Percentiles rank a stretch among this genome's conserved stretches.
Conservation (phyloP, 2,329 filamentous ascomycete species). For the Colletotrichum abscissum region DNA sequence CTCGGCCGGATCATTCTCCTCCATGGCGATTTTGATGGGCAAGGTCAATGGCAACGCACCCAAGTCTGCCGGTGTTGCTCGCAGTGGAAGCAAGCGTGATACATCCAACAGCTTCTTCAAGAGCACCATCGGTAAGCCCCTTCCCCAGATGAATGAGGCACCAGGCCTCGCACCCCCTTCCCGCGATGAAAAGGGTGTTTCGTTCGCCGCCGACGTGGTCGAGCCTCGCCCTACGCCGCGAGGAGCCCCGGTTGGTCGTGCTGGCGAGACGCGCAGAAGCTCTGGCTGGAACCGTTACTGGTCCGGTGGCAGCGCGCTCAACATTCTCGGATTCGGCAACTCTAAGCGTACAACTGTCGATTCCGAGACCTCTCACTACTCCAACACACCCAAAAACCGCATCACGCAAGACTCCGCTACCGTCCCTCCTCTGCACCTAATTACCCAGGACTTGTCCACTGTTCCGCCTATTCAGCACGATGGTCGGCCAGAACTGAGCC, state of each 20-base stretch:
- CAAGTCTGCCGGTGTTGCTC: constrained; percentile 44
- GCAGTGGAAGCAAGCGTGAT: constrained; percentile 62
- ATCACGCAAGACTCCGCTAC: constrained; percentile 75
- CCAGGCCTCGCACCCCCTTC: constrained; percentile 40
- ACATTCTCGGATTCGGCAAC: constrained; percentile 70
- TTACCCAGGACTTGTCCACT: constrained; percentile 74
- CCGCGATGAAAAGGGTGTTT: constrained; percentile 52
- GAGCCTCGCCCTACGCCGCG: constrained; percentile 50
- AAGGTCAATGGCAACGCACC: constrained; percentile 38
- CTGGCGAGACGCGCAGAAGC: constrained; percentile 66
- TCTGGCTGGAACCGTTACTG: constrained; percentile 84
- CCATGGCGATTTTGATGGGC: constrained; percentile 75
- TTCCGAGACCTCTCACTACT: constrained; percentile 70
- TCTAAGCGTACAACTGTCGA: constrained; percentile 61
- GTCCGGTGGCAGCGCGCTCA: constrained; percentile 77
- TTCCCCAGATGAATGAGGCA: constrained; percentile 56
- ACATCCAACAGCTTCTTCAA: constrained; percentile 69
- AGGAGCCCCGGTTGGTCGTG: constrained; percentile 42
- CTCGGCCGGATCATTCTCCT: constrained; percentile 70
- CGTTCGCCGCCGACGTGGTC: constrained; percentile 47
- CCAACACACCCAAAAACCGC: constrained; percentile 52
- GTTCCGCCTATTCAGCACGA: constrained; percentile 76
- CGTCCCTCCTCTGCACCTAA: constrained; percentile 72
- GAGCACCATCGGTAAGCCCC: constrained; percentile 70
- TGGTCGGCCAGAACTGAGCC: constrained; percentile 70